Percentiles rank a stretch among this genome's conserved stretches.
Evolutionary conservation across 805 yeast genomes (phyloP).

Genomic region (Starmerella ratchasimensis): DNA sequence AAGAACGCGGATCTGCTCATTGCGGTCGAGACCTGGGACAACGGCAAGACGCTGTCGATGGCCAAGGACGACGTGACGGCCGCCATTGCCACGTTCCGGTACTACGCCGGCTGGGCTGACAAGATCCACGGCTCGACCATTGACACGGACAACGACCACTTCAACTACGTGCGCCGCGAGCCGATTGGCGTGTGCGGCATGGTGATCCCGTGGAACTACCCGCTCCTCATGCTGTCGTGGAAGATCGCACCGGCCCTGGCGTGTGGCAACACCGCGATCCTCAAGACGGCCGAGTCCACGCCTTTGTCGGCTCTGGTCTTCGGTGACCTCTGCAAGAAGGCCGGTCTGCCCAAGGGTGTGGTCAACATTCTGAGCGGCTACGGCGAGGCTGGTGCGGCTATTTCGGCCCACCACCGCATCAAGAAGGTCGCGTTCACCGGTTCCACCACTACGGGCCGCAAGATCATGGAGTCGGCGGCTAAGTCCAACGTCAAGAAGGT

Average conservation of each 20-base stretch:
- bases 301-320: conserved; percentile 55
- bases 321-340: conserved; percentile 37
- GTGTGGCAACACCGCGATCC: conserved; percentile 58
- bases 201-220: conserved; percentile 64
- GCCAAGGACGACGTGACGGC: conserved; percentile 41
- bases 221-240: conserved; percentile 63
- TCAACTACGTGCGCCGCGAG: conserved; percentile 58
- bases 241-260: conserved; percentile 73
- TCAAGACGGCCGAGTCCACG: conserved; percentile 64
- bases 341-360: conserved; percentile 68
- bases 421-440: conserved; percentile 91
- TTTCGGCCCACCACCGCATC: conserved; percentile 50
- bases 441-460: conserved; percentile 76
- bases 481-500: conserved; percentile 58
- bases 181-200: conserved; percentile 56
- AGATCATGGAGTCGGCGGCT: conserved; percentile 63
- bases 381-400: conserved; percentile 54
- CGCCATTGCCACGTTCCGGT: conserved; percentile 42
- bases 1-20: conserved; percentile 59
- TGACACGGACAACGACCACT: conserved; percentile 43
- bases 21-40: conserved; percentile 72
- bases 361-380: conserved; percentile 57
- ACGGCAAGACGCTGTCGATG: conserved; percentile 55
- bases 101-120: conserved; percentile 67
- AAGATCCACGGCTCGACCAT: conserved; percentile 48